phyloP scores from a whole-genome alignment of 2,329 filamentous ascomycete species.

The Hymenoscyphus linearis region DNA sequence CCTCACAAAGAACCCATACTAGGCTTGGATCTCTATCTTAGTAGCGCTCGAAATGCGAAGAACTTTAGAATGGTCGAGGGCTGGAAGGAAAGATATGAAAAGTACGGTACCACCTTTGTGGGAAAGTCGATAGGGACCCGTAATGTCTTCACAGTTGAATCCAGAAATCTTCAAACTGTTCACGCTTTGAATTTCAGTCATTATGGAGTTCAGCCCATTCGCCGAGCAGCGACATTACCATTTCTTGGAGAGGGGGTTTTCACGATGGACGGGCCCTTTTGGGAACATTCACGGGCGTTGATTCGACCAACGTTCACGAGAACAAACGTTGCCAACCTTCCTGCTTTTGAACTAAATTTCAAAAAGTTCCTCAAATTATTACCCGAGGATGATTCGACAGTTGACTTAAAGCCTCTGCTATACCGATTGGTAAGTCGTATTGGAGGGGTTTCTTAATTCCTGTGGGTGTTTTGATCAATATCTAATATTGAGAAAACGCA shows the following conservation, averaged over 20 bases:
- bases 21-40: neutral
- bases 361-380: constrained; percentile 2
- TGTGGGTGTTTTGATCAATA: no score
- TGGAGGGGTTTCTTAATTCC: no score
- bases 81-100: neutral
- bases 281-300: constrained; percentile 32
- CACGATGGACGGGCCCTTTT: constrained; percentile 14
- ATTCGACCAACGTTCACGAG: constrained; percentile 48
- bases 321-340: constrained; percentile 55
- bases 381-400: constrained; percentile 17
- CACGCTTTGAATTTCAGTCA: constrained; percentile 38
- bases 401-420: constrained; percentile 30
- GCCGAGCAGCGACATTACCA: constrained; percentile 42
- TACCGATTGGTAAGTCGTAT: neutral
- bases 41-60: neutral
- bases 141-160: neutral
- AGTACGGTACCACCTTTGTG: neutral
- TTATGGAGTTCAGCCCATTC: constrained; percentile 50
- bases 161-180: neutral
- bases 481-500: no score
- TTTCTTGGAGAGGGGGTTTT: constrained; percentile 19
- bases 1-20: neutral
- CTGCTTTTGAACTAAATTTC: constrained; percentile 59
- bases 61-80: neutral
- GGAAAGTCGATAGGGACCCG: neutral